Base-by-base conservation (phyloP, 2,329 filamentous ascomycete genomes). In the Elsinoe australis region DNA sequence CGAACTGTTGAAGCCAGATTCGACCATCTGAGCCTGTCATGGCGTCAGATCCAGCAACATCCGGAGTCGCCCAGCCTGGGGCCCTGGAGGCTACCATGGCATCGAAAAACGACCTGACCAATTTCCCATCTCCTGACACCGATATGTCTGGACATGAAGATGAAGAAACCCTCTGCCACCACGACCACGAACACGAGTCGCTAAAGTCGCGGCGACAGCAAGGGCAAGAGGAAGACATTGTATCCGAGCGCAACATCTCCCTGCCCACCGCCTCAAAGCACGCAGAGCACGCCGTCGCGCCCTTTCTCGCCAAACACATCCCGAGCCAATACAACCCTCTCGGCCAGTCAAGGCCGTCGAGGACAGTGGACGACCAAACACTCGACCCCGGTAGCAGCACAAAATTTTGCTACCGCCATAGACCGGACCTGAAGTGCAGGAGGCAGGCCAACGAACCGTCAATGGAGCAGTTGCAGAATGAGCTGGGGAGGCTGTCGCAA, bases 341-440 rank as follows among this genome's bases (percentile, higher is more conserved):
- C 49, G 83, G 84, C 52, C 55, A 55, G 14, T 68, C 70, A 51
- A 5, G 71, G 73, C 32, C 29, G 34, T 28, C 26, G 26, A 38
- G 47, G 22, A 28, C 31, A 24, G 46, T 50, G 10, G 21, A 33
- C 15, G 49, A n/a, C n/a, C n/a, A n/a, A 49, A 14, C 47, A 54
- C 14, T 54, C 41, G 52, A 51, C 65, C 67, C 46, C 63, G 68
- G n/a, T n/a, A 31, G 62, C 67, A 56, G 49, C 64, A 94, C 87
- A 57, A 92, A 86, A 64, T 96, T 85, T 70, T 98, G 92, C 70
- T 98, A 98, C 66, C 82, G 92, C 49, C 92, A 98, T 66, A 78
- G 86, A 47, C 92, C 92, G 2, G 92, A 96, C 65, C 80, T 90
- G 47, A 94, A 95, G 69, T 98, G 92, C 68, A 78, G 89, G 52